A percentile compares a stretch with the other conserved stretches of the same genome.
Evolutionary conservation across 2,329 filamentous ascomycete species (phyloP).

Genomic region (Raffaelea deltoideospora): DNA sequence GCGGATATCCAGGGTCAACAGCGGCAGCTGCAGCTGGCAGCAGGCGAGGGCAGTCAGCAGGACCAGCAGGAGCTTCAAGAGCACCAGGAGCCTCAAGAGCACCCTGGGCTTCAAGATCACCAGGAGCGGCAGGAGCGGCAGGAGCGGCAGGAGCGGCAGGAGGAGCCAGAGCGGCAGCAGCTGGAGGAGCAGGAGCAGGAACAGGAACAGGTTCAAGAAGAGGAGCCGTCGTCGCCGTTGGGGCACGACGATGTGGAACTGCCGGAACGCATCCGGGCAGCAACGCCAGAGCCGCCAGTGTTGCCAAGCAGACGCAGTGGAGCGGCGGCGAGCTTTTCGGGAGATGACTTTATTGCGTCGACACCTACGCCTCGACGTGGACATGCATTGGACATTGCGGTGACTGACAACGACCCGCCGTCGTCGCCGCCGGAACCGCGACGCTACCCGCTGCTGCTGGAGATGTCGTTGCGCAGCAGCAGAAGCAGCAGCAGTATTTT

Average conservation of each 20-base stretch:
- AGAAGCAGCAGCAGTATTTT: slow-evolving; percentile 17
- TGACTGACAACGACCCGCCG: slow-evolving; percentile 33
- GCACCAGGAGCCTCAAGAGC: no score
- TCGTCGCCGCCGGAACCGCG: slow-evolving; percentile 44
- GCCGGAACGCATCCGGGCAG: slow-evolving; percentile 14
- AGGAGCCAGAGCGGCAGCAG: background rate
- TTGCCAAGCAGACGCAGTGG: slow-evolving; percentile 16
- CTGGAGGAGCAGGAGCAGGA: background rate
- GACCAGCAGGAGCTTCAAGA: no score
- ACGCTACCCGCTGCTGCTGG: slow-evolving; percentile 33
- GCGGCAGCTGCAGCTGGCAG: no score
- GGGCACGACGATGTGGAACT: slow-evolving; percentile 2
- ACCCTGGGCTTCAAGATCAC: no score
- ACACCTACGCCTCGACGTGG: slow-evolving; percentile 47
- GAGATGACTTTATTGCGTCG: slow-evolving; percentile 39
- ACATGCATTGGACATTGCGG: slow-evolving; percentile 30
- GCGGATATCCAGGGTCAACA: no score
- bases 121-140: no score
- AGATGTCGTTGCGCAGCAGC: slow-evolving; percentile 34
- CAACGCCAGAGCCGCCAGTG: slow-evolving; percentile 28
- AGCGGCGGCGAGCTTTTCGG: no score
- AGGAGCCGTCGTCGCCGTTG: slow-evolving; percentile 1
- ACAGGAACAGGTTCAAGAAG: background rate
- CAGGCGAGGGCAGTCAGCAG: no score
- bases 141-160: no score